phyloP scores from a whole-genome alignment of 768 basidiomycete species.

The Kondoa malvinella region DNA sequence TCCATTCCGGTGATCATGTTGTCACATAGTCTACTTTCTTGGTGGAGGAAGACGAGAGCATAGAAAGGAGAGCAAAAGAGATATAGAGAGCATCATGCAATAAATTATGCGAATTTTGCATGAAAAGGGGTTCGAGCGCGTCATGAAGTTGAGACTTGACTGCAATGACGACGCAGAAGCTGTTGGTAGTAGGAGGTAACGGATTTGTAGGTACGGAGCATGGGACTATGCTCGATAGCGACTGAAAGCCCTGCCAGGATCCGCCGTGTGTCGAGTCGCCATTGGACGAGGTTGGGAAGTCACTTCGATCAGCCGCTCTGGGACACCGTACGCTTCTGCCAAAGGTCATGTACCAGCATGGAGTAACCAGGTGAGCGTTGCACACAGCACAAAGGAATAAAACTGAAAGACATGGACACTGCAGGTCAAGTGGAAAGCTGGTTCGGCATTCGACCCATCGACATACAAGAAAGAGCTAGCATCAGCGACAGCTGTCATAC shows the following conservation, averaged over 20 bases:
- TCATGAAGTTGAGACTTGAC: no score
- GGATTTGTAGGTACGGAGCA: slow-evolving; percentile 66
- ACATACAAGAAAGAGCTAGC: slow-evolving; percentile 55
- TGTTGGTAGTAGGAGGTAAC: slow-evolving; percentile 96
- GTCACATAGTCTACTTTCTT: no score
- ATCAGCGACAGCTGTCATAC: slow-evolving; percentile 59
- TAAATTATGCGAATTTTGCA: no score
- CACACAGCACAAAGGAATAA: slow-evolving; percentile 1
- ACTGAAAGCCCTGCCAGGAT: slow-evolving; percentile 42
- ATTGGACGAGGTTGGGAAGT: slow-evolving; percentile 69
- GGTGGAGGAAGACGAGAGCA: no score
- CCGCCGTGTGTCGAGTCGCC: slow-evolving; percentile 78
- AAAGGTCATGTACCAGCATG: slow-evolving; percentile 80
- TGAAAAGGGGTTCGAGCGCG: no score
- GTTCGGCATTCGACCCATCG: slow-evolving; percentile 60
- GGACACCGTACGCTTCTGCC: slow-evolving; percentile 65
- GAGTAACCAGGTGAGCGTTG: slow-evolving; percentile 47
- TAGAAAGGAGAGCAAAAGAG: no score
- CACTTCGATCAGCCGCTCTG: slow-evolving; percentile 78
- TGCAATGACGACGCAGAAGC: slow-evolving; percentile 31
- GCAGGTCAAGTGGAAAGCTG: slow-evolving; percentile 75
- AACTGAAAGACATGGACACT: slow-evolving; percentile 8
- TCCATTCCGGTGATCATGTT: no score
- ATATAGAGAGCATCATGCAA: no score
- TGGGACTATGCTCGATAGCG: slow-evolving; percentile 1